Evolutionary conservation across 805 yeast genomes (phyloP).

Genomic region (Candida nemodendra): DNA sequence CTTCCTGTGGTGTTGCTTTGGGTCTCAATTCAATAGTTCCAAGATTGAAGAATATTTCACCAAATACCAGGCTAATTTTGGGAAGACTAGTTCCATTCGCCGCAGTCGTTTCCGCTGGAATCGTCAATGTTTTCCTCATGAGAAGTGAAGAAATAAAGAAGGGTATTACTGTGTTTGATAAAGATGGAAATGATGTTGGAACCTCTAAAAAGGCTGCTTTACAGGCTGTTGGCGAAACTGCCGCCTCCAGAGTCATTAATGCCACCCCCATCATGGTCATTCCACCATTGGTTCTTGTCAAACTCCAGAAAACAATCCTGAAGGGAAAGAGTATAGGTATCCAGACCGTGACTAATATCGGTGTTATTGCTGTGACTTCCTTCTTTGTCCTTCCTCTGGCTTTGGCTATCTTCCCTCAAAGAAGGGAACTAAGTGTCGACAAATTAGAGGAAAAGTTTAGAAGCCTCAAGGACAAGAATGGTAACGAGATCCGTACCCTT

Average conservation of each 20-base stretch:
- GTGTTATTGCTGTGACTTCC: slow-evolving; percentile 81
- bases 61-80: slow-evolving; percentile 66
- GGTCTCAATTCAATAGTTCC: slow-evolving; percentile 95
- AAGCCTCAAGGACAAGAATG: slow-evolving; percentile 59
- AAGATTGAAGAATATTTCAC: slow-evolving; percentile 64
- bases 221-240: slow-evolving; percentile 96
- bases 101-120: slow-evolving; percentile 96
- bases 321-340: slow-evolving; percentile 64
- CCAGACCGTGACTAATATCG: slow-evolving; percentile 76
- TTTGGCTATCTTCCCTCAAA: slow-evolving; percentile 92
- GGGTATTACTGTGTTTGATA: slow-evolving; percentile 72
- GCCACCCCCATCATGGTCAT: slow-evolving; percentile 98
- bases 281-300: slow-evolving; percentile 84
- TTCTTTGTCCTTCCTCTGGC: slow-evolving; percentile 92
- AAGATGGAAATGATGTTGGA: slow-evolving; percentile 64
- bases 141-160: slow-evolving; percentile 89
- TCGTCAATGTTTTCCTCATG: slow-evolving; percentile 95
- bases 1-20: slow-evolving; percentile 92
- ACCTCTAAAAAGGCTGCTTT: slow-evolving; percentile 82
- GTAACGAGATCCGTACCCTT: slow-evolving; percentile 55
- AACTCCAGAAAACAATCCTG: slow-evolving; percentile 67
- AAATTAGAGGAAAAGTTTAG: slow-evolving; percentile 66
- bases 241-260: slow-evolving; percentile 88
- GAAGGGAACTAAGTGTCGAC: slow-evolving; percentile 57
- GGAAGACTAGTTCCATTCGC: slow-evolving; percentile 96